phyloP scores from a whole-genome alignment of 805 yeast genomes.

The Candida dendrica region DNA sequence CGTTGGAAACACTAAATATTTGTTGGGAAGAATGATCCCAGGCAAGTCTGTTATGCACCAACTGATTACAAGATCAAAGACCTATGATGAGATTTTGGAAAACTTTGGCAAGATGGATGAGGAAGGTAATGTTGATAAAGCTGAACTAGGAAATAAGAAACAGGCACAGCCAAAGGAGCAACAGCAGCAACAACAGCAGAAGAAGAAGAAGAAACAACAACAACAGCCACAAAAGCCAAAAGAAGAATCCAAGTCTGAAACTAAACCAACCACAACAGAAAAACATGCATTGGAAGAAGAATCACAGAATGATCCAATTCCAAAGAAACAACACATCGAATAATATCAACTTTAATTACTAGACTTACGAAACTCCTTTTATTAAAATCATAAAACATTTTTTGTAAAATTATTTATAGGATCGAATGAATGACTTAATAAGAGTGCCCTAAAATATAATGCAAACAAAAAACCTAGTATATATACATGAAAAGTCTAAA shows the following conservation, averaged over 20 bases:
- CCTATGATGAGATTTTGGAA: slow-evolving; percentile 39
- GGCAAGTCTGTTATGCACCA: slow-evolving; percentile 61
- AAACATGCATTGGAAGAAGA: slow-evolving; percentile 5
- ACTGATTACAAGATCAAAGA: slow-evolving; percentile 46
- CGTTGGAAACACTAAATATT: slow-evolving; percentile 71
- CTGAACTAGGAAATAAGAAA: no score
- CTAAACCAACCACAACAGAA: slow-evolving; percentile 3
- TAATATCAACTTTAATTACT: background rate
- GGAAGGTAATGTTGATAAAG: slow-evolving; percentile 10
- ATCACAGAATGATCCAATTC: slow-evolving; percentile 6
- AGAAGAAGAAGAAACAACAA: background rate
- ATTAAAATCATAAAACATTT: background rate
- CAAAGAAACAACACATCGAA: slow-evolving; percentile 2
- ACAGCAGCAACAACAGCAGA: background rate
- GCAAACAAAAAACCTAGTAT: no score
- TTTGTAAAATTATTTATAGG: no score
- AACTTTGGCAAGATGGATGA: slow-evolving; percentile 12
- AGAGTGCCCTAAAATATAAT: no score
- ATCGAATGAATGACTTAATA: no score
- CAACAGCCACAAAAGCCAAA: slow-evolving; percentile 1
- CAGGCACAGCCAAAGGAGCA: no score
- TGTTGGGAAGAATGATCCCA: slow-evolving; percentile 71
- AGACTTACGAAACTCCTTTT: no score
- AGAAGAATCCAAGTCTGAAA: background rate
- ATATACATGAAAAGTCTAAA: no score